phyloP scores from a whole-genome alignment of 257 asterid species.

The Pogostemon cablin region DNA sequence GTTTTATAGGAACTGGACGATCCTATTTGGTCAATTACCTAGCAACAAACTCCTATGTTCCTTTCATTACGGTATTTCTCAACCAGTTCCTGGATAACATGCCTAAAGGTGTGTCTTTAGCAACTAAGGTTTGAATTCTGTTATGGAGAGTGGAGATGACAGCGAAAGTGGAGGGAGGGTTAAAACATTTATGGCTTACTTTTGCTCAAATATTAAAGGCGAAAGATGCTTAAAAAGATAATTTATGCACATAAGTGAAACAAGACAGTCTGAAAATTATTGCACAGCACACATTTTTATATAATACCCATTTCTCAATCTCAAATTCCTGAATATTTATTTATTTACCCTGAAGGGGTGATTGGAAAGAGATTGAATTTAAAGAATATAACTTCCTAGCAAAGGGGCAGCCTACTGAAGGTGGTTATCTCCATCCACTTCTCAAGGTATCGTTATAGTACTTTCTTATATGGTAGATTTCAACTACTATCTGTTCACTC shows the following conservation, averaged over 20 bases:
- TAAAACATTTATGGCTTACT: not conserved
- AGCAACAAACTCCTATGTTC: no score
- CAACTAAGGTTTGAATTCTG: no score
- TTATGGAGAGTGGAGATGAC: no score
- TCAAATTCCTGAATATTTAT: conserved; percentile 13
- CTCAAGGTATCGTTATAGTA: conserved; percentile 63
- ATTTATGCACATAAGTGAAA: not conserved
- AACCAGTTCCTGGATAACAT: no score
- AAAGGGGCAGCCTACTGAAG: conserved; percentile 93
- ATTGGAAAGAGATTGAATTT: conserved; percentile 88
- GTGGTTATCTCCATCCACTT: conserved; percentile 93
- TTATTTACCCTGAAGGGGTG: conserved; percentile 68
- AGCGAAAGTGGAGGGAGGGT: no score
- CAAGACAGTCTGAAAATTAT: not conserved
- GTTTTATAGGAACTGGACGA: no score
- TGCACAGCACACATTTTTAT: not conserved
- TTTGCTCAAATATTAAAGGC: not conserved
- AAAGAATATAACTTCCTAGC: conserved; percentile 96
- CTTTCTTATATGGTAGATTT: conserved; percentile 29
- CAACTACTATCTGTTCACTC: not conserved
- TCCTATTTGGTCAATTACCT: no score
- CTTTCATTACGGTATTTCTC: no score
- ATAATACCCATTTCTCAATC: no score
- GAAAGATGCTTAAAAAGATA: not conserved
- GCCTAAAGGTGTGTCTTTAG: no score